Base-by-base conservation (phyloP, 805 yeast genomes). In the Candida tibetensis region DNA sequence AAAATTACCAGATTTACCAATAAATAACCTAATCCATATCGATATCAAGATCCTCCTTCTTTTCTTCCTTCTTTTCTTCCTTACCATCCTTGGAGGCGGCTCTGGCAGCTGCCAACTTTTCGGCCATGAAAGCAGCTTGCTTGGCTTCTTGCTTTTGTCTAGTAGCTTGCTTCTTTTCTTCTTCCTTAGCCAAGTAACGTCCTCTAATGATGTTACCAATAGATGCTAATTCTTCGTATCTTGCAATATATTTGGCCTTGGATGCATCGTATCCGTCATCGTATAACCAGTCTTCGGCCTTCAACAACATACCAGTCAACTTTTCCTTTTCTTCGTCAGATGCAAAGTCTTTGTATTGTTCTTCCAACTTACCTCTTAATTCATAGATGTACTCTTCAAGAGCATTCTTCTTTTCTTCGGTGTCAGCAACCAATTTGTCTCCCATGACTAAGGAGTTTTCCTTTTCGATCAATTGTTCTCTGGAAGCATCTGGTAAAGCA, bases 381-480 rank as follows among this genome's bases (percentile, higher is more conserved):
- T 88, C 95, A 72, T 93, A 93, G 59, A 93, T 93, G 77, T 93
- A 93, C 77, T 93, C 99, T 77, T 93, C 99, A 46, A 93, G 77
- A 49, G 96, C 93, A 67, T 93, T 93, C 84, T 93, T 93, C 70
- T 89, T 88, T 73, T 93, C 97, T 76, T 93, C 98, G 51, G 98
- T 93, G 73, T 93, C 98, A 51, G 95, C 95, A 50, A 93, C 97
- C 55, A 91, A 82, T 75, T 90, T 93, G 71, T 93, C 99, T 60
- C 83, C 89, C 62, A 88, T 79, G 49, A 79, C 75, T 82, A 93
- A 71, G 64, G 83, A 76, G 59, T 79, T 79, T 76, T 93, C 99
- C 66, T 72, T 72, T 77, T 93, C 98, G 46, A 84, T 76, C 51
- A 73, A 76, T 39, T 67, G 70, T 55, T 81, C 72, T 65, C 87